Conservation (phyloP, 208 protist species). For the Crithidia sp. region DNA sequence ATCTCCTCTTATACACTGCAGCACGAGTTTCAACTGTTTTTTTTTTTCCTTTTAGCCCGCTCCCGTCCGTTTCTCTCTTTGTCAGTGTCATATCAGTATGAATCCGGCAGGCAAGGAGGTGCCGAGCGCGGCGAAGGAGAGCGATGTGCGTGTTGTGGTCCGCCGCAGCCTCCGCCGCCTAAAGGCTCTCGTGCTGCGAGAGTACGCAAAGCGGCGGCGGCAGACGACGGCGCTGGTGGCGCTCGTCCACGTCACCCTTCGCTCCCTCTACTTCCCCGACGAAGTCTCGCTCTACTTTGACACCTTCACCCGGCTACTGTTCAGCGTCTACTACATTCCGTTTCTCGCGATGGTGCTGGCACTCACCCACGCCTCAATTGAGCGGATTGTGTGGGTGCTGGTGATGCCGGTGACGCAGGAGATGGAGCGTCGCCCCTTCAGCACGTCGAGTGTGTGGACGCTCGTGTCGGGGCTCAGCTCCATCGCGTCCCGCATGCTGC, state of each 20-base stretch:
- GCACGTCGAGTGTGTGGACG: conserved; percentile 55
- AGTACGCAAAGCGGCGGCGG: conserved; percentile 13
- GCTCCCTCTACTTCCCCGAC: conserved; percentile 76
- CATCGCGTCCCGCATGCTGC: conserved; percentile 61
- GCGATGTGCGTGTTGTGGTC: background rate
- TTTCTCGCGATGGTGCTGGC: conserved; percentile 62
- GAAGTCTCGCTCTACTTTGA: conserved; percentile 76
- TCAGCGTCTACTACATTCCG: conserved; percentile 81
- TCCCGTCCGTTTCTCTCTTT: too few relatives aligned
- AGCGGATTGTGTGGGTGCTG: conserved; percentile 85
- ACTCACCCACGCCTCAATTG: conserved; percentile 80
- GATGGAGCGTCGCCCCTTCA: conserved; percentile 75
- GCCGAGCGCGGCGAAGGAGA: background rate
- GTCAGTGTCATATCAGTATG: background rate
- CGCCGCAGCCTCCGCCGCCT: conserved; percentile 8
- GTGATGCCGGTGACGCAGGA: conserved; percentile 82
- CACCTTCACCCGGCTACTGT: conserved; percentile 64
- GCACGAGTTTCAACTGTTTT: background rate
- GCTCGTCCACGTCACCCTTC: conserved; percentile 51
- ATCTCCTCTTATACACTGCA: too few relatives aligned
- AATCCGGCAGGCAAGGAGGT: background rate
- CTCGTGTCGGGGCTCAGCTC: conserved; percentile 60
- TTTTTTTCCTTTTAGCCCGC: too few relatives aligned
- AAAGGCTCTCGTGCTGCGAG: background rate
- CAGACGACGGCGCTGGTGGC: conserved; percentile 17